Base-by-base conservation (phyloP, 352 stramenopile species). In the Globisporangium spinosum region DNA sequence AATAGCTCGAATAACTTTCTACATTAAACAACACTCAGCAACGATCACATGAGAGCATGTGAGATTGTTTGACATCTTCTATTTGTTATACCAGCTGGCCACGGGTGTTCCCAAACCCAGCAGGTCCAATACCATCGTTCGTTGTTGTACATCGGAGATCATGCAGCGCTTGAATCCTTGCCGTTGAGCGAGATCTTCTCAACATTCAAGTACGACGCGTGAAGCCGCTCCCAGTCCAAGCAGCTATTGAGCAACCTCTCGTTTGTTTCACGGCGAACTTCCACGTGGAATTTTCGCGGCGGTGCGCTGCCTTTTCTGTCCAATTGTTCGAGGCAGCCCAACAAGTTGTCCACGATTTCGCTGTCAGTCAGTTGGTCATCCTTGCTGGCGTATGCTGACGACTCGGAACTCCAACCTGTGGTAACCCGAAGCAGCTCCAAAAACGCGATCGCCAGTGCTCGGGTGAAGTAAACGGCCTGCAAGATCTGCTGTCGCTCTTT, bases 201-300 rank as follows among this genome's bases (percentile, higher is more conserved):
- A 4, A 70, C 32, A 0, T 38, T 64, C 69, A 83, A 77, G 53
- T 87, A 87, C 29, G 74, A 80, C n/a, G 82, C 72, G 58, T 83
- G 72, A 25, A 80, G 65, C 27, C 76, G 75, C 54, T 89, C 78
- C 82, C 82, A 90, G 32, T 77, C 70, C 56, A 78, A 82, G 72
- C 78, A 87, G 62, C 82, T 90, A 69, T 84, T 89, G 8, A 83
- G 68, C 10, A 89, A 59, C 22, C 76, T 71, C 55, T 88, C 82
- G 49, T 79, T 89, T 51, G 75, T 85, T 12, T 77, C 68, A 45
- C 65, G 77, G 0, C 71, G 71, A 15, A 77, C 73, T 65, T 80
- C 68, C 40, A 89, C 75, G 12, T 68, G 69, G 40, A 85, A 70
- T 20, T 40, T 64, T 5, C 9, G 63, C 8, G 15, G 49, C 10